Evolutionary conservation across 2,329 filamentous ascomycete species (phyloP).

Genomic region (Elsinoe ampelina): DNA sequence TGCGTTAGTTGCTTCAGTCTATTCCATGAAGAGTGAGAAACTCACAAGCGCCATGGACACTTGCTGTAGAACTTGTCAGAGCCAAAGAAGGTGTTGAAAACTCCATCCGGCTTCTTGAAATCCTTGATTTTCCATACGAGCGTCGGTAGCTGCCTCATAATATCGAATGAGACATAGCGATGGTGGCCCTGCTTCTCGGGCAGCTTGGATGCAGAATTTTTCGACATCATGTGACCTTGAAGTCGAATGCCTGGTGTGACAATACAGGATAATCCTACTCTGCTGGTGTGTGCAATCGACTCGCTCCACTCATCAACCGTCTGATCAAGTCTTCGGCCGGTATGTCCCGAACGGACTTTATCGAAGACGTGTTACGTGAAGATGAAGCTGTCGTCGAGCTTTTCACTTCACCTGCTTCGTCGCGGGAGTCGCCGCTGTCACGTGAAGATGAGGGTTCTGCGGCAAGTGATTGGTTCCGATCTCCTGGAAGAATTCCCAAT

Average conservation of each 20-base stretch:
- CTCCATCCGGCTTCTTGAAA: conserved; percentile 2
- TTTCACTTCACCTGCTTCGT: background rate
- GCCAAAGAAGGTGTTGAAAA: conserved; percentile 43
- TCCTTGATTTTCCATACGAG: conserved; percentile 9
- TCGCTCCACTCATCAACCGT: background rate
- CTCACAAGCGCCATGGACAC: conserved; percentile 66
- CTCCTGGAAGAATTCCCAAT: too few relatives aligned
- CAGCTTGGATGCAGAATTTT: background rate
- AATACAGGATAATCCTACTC: too few relatives aligned
- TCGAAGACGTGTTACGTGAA: background rate
- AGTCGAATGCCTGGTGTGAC: too few relatives aligned
- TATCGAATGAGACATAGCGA: conserved; percentile 5
- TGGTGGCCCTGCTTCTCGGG: background rate
- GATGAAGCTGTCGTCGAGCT: background rate
- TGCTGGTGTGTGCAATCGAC: background rate
- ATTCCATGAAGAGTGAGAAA: conserved; percentile 21
- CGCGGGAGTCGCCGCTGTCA: too few relatives aligned
- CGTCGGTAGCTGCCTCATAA: background rate
- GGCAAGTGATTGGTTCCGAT: too few relatives aligned
- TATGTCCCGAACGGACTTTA: background rate
- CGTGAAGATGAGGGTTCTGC: too few relatives aligned
- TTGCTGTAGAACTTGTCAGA: conserved; percentile 48
- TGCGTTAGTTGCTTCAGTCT: background rate
- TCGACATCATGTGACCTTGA: background rate
- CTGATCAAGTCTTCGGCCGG: background rate